Evolutionary conservation across 257 asterid species (phyloP).

Genomic region (Solanum rostratum): DNA sequence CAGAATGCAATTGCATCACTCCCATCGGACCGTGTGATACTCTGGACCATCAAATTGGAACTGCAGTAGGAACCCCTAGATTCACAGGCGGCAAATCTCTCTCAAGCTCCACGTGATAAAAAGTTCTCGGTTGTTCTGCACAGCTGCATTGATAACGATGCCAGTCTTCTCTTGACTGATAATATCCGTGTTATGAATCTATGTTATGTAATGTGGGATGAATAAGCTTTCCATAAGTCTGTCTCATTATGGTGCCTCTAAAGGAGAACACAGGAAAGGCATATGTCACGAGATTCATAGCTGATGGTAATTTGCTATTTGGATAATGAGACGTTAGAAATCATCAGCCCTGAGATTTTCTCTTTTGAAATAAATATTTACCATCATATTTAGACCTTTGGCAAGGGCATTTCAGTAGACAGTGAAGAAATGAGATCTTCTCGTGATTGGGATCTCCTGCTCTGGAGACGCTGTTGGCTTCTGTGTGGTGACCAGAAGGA

Average conservation of each 20-base stretch:
- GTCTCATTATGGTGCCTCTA: background rate
- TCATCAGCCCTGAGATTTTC: background rate
- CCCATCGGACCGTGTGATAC: background rate
- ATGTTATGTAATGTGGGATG: background rate
- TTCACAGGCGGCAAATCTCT: background rate
- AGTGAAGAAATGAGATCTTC: slow-evolving; percentile 76
- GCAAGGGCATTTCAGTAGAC: slow-evolving; percentile 43
- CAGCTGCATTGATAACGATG: background rate
- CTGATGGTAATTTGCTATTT: background rate
- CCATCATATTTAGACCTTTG: slow-evolving; percentile 22
- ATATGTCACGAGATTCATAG: background rate
- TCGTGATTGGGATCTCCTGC: slow-evolving; percentile 73
- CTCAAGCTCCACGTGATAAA: background rate
- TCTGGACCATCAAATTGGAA: background rate
- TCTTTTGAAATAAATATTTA: background rate
- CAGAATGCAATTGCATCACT: background rate
- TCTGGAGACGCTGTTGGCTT: slow-evolving; percentile 29
- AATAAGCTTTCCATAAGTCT: background rate
- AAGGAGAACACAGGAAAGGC: background rate
- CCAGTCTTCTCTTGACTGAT: background rate
- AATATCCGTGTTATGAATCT: background rate
- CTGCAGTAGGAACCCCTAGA: background rate
- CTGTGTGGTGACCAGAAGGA: slow-evolving; percentile 37
- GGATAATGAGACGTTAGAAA: background rate
- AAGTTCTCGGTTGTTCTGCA: background rate